Evolutionary conservation across 805 yeast species (phyloP), one percentile per base, ranked within the genome.

Genomic region (Ascoidea tarda): DNA sequence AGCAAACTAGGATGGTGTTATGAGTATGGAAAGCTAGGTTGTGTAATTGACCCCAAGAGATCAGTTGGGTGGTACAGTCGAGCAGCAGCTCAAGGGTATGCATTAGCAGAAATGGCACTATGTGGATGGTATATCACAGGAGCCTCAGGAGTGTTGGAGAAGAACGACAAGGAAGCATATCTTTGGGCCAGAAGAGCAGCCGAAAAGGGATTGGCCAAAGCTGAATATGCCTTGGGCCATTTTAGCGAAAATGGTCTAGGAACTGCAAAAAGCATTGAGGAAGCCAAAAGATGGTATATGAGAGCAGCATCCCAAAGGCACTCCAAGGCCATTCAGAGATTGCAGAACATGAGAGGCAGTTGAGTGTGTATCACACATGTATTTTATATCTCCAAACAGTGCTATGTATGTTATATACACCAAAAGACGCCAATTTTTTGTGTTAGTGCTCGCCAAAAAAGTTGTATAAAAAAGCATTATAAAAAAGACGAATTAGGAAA

Each of bases 111-210:
- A 62, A 70, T 85, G 62, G 87, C 87, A 0, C 66, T 85, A 44
- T 77, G 84, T 54, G 89, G 89, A 49, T 84, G 91, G 90, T 79
- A 81, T 59, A 71, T 84, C 10, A 80, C 88, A 0, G 95, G 95
- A 1, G 79, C 79, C 0, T 70, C 72, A 12, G 77, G 73, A 1
- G 67, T 78, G 1, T 63, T 84, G 47, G 66, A 68, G 47, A 73
- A 75, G 6, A 80, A 81, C 63, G 83, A 78, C 57, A 72, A 70
- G 48, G 83, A 82, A 67, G 87, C 89, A 1, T 81, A 77, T 57
- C 63, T 76, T 16, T 84, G 87, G 81, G 84, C 87, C 4, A 60
- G 70, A 6, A 74, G 75, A 53, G 82, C 84, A n/a, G 77, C 86
- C 0, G 78, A 77, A 52, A 74, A 73, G 32, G 82, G 82, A 31